A percentile compares a stretch with the other conserved stretches of the same genome.
phyloP scores from a whole-genome alignment of 192 early-diverging fungal species.

The Chytriomyces confervae region DNA sequence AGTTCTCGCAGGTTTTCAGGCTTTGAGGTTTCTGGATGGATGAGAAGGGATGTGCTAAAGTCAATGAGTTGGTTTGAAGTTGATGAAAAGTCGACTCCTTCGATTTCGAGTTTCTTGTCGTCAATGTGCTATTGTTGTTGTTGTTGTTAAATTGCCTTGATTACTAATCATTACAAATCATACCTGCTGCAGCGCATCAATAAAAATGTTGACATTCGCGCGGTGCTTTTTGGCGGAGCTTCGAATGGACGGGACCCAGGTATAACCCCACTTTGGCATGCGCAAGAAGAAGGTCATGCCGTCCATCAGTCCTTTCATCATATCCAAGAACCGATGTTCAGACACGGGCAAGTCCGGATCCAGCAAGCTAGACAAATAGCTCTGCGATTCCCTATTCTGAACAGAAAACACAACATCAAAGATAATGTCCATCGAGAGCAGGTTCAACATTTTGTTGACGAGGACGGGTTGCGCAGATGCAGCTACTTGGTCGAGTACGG shows the following conservation, averaged over 20 bases:
- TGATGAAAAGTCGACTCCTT: background rate
- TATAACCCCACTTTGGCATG: no score
- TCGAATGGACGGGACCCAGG: no score
- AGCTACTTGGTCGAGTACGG: background rate
- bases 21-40: background rate
- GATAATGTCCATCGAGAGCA: constrained; percentile 12
- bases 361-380: constrained; percentile 3
- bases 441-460: constrained; percentile 9
- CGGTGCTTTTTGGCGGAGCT: no score
- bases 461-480: background rate
- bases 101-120: background rate
- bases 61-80: background rate
- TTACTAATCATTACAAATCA: no score
- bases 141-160: background rate
- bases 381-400: background rate
- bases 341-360: background rate
- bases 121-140: background rate
- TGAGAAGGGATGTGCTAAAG: background rate
- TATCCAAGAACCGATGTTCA: background rate
- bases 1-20: background rate
- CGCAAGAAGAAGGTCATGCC: background rate
- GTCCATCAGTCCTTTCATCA: background rate
- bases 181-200: no score
- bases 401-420: constrained; percentile 15
- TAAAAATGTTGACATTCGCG: no score